Percentiles rank a stretch among this genome's conserved stretches.
Evolutionary conservation across 768 basidiomycete species (phyloP).

Genomic region (Russula griseocarnosa): DNA sequence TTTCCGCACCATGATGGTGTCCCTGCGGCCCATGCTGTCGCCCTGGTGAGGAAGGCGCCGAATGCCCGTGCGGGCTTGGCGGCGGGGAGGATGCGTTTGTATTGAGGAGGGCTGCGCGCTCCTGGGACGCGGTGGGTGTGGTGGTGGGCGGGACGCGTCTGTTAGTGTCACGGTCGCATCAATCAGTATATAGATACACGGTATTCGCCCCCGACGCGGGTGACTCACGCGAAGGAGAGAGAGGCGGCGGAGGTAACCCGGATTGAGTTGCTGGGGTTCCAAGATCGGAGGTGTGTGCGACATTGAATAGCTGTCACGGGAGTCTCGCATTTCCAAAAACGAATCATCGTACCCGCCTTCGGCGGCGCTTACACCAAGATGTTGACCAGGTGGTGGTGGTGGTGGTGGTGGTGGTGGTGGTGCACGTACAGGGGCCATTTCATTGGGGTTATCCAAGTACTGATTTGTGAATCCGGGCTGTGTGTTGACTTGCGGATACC

Average conservation of each 20-base stretch:
- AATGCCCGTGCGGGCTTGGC: not conserved
- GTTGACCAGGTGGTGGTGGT: not conserved
- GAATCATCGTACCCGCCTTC: slow-evolving; percentile 8
- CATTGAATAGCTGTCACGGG: not conserved
- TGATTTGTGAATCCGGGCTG: slow-evolving; percentile 10
- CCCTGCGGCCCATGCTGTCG: not conserved
- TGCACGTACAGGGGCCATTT: not conserved
- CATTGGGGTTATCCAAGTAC: slow-evolving; percentile 1
- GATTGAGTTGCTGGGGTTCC: slow-evolving; percentile 11
- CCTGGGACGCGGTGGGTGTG: not conserved
- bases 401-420: not conserved
- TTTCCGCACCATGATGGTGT: not conserved
- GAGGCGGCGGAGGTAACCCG: slow-evolving; percentile 14
- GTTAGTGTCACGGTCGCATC: not conserved
- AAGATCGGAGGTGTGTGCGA: slow-evolving; percentile 1
- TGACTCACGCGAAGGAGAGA: slow-evolving; percentile 11
- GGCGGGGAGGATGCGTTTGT: not conserved
- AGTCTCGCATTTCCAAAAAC: not conserved
- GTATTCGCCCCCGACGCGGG: not conserved
- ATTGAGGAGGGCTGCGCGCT: not conserved
- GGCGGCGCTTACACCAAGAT: not conserved
- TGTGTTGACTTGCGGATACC: not conserved
- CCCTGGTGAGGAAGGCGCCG: not conserved
- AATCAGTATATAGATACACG: slow-evolving; percentile 5
- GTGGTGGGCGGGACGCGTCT: not conserved